Evolutionary conservation across 805 yeast genomes (phyloP).

Genomic region (Starmerella sirachaensis): DNA sequence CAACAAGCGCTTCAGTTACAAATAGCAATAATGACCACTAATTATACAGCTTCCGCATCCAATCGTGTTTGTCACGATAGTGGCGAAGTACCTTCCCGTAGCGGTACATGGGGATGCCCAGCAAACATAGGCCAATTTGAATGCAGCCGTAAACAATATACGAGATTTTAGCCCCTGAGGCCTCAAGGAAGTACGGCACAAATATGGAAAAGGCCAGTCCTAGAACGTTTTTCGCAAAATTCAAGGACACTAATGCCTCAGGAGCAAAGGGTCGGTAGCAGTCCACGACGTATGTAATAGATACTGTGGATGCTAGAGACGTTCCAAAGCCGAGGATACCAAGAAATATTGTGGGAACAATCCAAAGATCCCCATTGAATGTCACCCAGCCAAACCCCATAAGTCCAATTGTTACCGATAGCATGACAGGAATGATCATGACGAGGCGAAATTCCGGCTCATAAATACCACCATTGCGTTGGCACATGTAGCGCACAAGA

Average conservation of each 20-base stretch:
- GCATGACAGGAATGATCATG: constrained; percentile 41
- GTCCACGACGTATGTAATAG: constrained; percentile 49
- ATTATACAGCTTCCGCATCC: constrained; percentile 32
- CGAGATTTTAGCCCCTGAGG: constrained; percentile 35
- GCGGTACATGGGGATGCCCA: constrained; percentile 41
- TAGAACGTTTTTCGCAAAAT: constrained; percentile 41
- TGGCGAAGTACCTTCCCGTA: constrained; percentile 42
- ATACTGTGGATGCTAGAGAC: constrained; percentile 48
- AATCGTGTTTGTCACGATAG: constrained; percentile 41
- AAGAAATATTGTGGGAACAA: constrained; percentile 46
- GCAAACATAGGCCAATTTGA: constrained; percentile 38
- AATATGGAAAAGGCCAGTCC: constrained; percentile 49
- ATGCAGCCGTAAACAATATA: constrained; percentile 43
- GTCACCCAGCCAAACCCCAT: constrained; percentile 58
- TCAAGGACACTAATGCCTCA: constrained; percentile 46
- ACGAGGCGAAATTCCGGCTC: constrained; percentile 52
- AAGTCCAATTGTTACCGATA: constrained; percentile 38
- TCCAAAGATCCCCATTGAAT: constrained; percentile 37
- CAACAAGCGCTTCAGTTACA: neutral
- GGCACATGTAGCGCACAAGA: constrained; percentile 35
- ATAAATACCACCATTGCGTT: constrained; percentile 41
- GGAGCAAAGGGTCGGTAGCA: constrained; percentile 46
- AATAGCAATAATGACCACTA: neutral
- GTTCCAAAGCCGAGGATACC: constrained; percentile 50
- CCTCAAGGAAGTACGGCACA: constrained; percentile 36